Conservation (phyloP, 768 basidiomycete species). For the Rhodotorula toruloides region DNA sequence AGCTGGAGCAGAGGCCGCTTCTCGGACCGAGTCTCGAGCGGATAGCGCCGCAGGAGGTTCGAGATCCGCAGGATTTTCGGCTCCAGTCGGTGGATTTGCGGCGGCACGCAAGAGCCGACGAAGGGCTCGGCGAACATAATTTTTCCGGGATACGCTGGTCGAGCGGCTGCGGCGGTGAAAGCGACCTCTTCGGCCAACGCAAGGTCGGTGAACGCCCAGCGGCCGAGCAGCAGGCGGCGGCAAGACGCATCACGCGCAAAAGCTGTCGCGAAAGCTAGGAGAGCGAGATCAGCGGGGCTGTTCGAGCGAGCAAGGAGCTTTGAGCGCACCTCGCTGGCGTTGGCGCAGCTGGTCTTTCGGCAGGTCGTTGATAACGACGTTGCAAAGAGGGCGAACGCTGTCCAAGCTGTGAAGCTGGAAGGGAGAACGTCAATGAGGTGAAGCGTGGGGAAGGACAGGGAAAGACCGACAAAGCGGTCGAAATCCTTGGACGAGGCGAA, state of each 20-base stretch:
- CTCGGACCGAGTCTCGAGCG: not conserved
- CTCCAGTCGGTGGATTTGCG: not conserved
- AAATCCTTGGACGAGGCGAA: not conserved
- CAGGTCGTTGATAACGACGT: not conserved
- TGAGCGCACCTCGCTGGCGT: not conserved
- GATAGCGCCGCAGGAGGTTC: not conserved
- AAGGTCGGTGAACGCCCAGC: constrained; percentile 19
- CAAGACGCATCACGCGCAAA: not conserved
- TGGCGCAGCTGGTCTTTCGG: not conserved
- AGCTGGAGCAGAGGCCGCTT: not conserved
- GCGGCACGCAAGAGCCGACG: not conserved
- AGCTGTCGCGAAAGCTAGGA: not conserved
- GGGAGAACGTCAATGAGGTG: not conserved
- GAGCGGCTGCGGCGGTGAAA: not conserved
- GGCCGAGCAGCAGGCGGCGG: constrained; percentile 8
- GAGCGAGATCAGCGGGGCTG: not conserved
- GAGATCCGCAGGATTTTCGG: not conserved
- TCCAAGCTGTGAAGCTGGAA: not conserved
- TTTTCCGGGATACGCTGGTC: not conserved
- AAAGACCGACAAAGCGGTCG: constrained; percentile 3
- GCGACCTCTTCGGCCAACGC: constrained; percentile 5
- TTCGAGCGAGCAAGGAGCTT: not conserved
- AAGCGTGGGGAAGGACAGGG: not conserved
- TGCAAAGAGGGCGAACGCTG: constrained; percentile 6
- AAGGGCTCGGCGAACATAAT: constrained; percentile 17